phyloP scores from a whole-genome alignment of 1,284 basidiomycete genomes.

The Ustilago esculenta region DNA sequence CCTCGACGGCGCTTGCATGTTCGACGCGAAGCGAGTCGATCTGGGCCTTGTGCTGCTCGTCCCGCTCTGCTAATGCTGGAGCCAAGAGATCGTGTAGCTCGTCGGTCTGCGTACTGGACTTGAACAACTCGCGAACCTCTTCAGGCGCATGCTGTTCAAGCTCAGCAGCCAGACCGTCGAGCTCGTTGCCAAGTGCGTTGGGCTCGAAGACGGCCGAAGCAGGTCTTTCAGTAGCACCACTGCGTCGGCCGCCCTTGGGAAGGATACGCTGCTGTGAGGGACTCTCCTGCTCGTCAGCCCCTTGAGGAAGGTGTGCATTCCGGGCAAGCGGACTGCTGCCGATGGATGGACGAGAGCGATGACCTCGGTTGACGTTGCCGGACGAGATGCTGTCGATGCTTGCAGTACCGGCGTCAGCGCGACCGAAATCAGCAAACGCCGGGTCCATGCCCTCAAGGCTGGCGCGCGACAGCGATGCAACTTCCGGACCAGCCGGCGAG shows the following conservation, averaged over 20 bases:
- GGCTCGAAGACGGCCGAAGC: constrained; percentile 44
- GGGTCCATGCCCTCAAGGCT: constrained; percentile 57
- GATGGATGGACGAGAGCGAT: constrained; percentile 40
- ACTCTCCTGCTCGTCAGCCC: constrained; percentile 23
- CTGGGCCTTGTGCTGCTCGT: constrained; percentile 39
- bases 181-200: constrained; percentile 52
- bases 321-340: constrained; percentile 52
- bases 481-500: constrained; percentile 31
- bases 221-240: constrained; percentile 30
- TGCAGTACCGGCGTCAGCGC: constrained; percentile 26
- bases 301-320: constrained; percentile 20
- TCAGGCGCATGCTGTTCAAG: constrained; percentile 9
- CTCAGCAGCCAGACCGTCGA: constrained; percentile 38
- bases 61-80: constrained; percentile 36
- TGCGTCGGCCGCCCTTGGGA: constrained; percentile 37
- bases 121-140: constrained; percentile 23
- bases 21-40: constrained; percentile 33
- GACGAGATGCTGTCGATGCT: constrained; percentile 28
- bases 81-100: constrained; percentile 41
- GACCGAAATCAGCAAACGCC: constrained; percentile 49
- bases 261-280: constrained; percentile 21
- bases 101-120: constrained; percentile 41
- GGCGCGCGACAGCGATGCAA: constrained; percentile 46
- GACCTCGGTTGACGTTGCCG: constrained; percentile 15
- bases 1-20: constrained; percentile 40